Percentiles rank a stretch among this genome's conserved stretches.
These are phyloP conservation scores for Blastobotrys aristatus DNA, from an alignment of 1,139 yeast genomes.

Conservation along the genomic window DNA sequence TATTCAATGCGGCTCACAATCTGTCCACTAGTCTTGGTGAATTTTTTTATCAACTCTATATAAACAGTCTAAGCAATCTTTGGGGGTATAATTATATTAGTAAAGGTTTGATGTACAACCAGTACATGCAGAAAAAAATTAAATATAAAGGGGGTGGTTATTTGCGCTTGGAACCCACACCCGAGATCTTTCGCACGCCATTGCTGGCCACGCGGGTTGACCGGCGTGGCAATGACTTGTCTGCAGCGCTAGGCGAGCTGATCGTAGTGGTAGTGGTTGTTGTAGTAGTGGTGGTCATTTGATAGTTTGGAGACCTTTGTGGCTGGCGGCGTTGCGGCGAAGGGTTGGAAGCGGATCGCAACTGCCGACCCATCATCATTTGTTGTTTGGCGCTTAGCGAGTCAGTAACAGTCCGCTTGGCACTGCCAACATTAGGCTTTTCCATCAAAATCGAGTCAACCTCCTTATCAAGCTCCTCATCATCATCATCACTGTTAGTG, in stretches of 20 bases:
- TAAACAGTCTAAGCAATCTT: too few relatives aligned
- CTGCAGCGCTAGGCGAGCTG: constrained; percentile 18
- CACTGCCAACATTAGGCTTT: not conserved
- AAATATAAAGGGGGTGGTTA: too few relatives aligned
- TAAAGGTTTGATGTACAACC: too few relatives aligned
- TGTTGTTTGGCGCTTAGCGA: constrained; percentile 20
- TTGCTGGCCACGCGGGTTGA: constrained; percentile 22
- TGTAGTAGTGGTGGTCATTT: constrained; percentile 24
- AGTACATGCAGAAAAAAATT: too few relatives aligned
- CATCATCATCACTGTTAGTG: constrained; percentile 24
- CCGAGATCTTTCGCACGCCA: constrained; percentile 20
- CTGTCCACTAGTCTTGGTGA: too few relatives aligned
- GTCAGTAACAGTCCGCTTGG: constrained; percentile 18
- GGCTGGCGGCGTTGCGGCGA: constrained; percentile 20
- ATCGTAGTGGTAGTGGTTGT: constrained; percentile 23
- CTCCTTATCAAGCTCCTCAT: constrained; percentile 12
- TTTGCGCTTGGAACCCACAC: constrained; percentile 6
- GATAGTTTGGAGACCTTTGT: constrained; percentile 16
- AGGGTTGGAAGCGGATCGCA: constrained; percentile 25
- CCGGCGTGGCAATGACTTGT: constrained; percentile 15
- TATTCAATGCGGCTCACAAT: too few relatives aligned
- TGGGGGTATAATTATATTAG: too few relatives aligned
- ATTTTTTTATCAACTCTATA: too few relatives aligned
- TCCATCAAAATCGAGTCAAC: constrained; percentile 5
- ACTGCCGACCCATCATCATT: constrained; percentile 22